Evolutionary conservation across 176 grass and related monocot genomes (phyloP), one percentile per base, ranked within the genome.

Genomic region (Urochloa ruziziensis): DNA sequence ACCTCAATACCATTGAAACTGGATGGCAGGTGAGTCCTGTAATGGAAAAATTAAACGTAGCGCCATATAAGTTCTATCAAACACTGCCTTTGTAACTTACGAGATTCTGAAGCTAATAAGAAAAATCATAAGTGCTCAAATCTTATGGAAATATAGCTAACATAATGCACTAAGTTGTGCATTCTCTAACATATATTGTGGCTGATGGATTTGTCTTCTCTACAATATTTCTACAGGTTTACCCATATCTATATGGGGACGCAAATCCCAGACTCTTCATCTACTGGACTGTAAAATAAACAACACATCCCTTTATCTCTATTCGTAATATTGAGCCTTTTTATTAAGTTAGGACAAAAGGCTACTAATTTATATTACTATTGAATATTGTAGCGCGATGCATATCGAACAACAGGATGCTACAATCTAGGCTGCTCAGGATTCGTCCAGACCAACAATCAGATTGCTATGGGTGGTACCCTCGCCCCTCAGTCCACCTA

Each of bases 361-460:
- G 28, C 15, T 53, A 80, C 58, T 85, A 34, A 74, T 39, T 70
- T 81, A 24, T 68, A 75, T 83, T 80, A 11, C 54, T 75, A 15
- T 17, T 48, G 53, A 28, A 85, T 63, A 65, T 78, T 84, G 74
- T 53, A 97, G 94, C 81, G 91, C 37, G 89, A 91, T 93, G 94
- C 89, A 2, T 94, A 97, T 84, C 37, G 86, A 75, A 74, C 70
- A 10, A 97, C 94, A 48, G 91, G 89, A 67, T 94, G 94, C 62
- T 97, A 97, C 84, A 97, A 97, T 82, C 80, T 97, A 58, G 73
- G 83, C 0, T 94, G 91, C 79, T 72, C 91, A 42, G 91, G 91
- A 15, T 97, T 97, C 70, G 86, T 97, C n/a, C 89, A 97, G 71
- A 93, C 91, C 83, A 93, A 91, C 63, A 97, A 88, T 36, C 80